These are phyloP conservation scores for Lactuca sativa DNA, from an alignment of 129 eudicot species.

Conservation along the genomic window DNA sequence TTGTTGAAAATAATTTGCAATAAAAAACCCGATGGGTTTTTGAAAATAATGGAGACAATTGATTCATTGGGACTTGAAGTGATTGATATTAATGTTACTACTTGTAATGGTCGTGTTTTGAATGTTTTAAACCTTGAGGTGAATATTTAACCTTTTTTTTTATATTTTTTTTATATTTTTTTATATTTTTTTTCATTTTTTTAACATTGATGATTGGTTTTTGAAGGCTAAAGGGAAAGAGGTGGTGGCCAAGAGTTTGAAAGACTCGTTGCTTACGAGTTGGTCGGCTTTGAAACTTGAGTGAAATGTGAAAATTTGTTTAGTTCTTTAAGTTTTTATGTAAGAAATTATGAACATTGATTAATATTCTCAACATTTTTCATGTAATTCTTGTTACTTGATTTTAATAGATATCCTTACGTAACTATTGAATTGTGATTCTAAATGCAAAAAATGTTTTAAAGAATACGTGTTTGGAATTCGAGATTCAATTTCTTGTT, in stretches of 20 bases:
- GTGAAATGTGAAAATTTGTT: neutral
- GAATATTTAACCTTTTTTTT: conserved; percentile 1
- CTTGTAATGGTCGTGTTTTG: conserved; percentile 46
- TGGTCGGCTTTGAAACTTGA: conserved; percentile 21
- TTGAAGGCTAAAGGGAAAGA: conserved; percentile 40
- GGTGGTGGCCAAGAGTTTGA: conserved; percentile 37
- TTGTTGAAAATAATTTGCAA: conserved; percentile 47
- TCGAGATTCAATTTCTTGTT: neutral
- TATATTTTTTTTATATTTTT: neutral
- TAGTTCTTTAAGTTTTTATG: neutral
- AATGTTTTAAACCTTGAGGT: conserved; percentile 58
- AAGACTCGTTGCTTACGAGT: conserved; percentile 37
- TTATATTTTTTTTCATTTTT: neutral
- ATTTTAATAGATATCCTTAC: neutral
- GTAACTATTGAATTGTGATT: neutral
- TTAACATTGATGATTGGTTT: conserved; percentile 14
- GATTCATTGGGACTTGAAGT: conserved; percentile 52
- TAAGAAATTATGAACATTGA: neutral
- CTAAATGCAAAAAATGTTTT: neutral
- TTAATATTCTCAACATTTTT: too few relatives aligned
- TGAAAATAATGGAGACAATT: conserved; percentile 55
- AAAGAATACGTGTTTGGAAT: neutral
- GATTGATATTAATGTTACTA: conserved; percentile 50
- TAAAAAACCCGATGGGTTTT: conserved; percentile 40
- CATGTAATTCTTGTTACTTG: neutral